Evolutionary conservation across 2,329 filamentous ascomycete genomes (phyloP), one percentile per base, ranked within the genome.

Genomic region (Pseudogymnoascus sp.): DNA sequence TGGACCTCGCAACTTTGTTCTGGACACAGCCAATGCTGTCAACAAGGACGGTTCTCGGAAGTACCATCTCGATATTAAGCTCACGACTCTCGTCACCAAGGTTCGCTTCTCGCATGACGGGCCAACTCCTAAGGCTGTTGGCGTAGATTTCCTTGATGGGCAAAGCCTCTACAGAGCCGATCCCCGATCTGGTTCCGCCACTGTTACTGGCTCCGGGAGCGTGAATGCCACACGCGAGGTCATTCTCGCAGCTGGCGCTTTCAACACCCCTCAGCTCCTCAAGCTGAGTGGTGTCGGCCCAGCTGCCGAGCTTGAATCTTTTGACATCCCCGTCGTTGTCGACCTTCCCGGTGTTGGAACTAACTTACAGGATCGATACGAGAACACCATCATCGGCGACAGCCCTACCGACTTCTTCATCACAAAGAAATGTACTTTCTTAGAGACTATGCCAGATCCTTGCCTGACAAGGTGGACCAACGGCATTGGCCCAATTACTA

Each of bases 311-410:
- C 74, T 80, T 14, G 53, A 69, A 35, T 65, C 67, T 33, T 70
- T 81, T 68, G 72, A 75, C 21, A 86, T 87, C 65, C 73, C 77
- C 1, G 76, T 85, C 7, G 69, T 86, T 47, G 73, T 76, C 2
- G 78, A 88, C 69, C 76, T 86, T 1, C 85, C 84, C 0, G 86
- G 84, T 56, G 85, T 89, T 10, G 86, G 86, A 29, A 79, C 77
- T 40, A 86, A 87, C 72, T 75, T 87, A 0, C 78, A 82, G 70
- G 83, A 87, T 72, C 81, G 81, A 64, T 82, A 82, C 70, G 81
- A 81, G 70, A 77, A 80, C 59, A 73, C 74, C 14, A 73, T 81
- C 24, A 72, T 79, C 37, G 80, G 77, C 35, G 75, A 80, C 24
- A 65, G 70, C 6, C 76, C 72, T 1, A 76, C 71, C 59, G 73